Conservation (phyloP, 2,329 filamentous ascomycete species). For the Leptodontidium sp. region DNA sequence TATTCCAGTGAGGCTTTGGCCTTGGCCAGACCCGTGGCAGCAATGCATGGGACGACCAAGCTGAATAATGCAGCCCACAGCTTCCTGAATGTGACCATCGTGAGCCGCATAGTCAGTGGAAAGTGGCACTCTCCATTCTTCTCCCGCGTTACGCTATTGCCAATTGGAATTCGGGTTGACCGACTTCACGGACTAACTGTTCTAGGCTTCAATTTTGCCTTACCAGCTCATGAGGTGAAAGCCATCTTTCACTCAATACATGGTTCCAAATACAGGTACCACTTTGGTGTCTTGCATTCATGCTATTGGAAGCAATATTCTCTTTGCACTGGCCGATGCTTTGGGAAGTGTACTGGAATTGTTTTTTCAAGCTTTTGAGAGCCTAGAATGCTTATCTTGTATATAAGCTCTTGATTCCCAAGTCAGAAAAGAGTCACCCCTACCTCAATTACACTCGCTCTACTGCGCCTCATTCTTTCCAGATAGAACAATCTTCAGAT, state of each 20-base stretch:
- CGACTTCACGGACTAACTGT: background rate
- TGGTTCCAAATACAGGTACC: background rate
- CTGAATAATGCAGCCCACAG: background rate
- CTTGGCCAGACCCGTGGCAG: background rate
- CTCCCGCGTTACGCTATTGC: background rate
- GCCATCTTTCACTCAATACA: constrained; percentile 4
- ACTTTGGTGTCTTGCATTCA: constrained; percentile 13
- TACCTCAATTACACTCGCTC: background rate
- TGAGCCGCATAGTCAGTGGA: background rate
- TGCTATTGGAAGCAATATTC: constrained; percentile 16
- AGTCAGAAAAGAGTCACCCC: background rate
- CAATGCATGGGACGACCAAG: background rate
- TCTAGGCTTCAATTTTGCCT: background rate
- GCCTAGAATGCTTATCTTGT: background rate
- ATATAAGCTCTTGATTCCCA: constrained; percentile 7
- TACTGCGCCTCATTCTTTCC: background rate
- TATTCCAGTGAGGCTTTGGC: background rate
- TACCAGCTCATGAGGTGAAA: background rate
- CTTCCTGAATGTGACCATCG: background rate
- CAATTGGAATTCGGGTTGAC: background rate
- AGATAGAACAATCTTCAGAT: constrained; percentile 7
- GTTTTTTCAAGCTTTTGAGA: background rate
- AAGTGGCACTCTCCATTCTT: background rate
- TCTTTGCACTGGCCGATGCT: background rate
- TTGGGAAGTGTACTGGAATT: background rate